A percentile compares a stretch with the other conserved stretches of the same genome.
phyloP scores from a whole-genome alignment of 805 yeast species.

The Lipomyces orientalis region DNA sequence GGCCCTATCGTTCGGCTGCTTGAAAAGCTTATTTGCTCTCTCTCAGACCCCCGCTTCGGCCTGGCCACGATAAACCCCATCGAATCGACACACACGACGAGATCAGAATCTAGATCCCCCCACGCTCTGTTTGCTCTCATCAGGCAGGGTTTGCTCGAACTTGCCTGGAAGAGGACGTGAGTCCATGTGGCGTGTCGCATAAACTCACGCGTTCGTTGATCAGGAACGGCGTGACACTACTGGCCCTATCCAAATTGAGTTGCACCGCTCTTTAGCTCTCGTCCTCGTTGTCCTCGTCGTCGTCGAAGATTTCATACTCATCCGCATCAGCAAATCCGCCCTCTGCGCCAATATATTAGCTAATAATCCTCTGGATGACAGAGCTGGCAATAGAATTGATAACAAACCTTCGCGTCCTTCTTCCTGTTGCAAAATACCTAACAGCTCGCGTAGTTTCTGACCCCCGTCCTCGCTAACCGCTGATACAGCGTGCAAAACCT shows the following conservation, averaged over 20 bases:
- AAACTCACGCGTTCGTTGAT: neutral
- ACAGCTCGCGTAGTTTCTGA: constrained; percentile 23
- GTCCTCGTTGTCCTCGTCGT: constrained; percentile 24
- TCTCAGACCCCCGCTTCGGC: neutral
- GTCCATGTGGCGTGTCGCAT: neutral
- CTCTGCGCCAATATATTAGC: constrained; percentile 10
- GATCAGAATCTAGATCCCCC: too few relatives aligned
- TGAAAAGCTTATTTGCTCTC: neutral
- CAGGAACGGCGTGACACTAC: constrained; percentile 1
- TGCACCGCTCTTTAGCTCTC: neutral
- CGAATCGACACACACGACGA: too few relatives aligned
- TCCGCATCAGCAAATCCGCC: constrained; percentile 7
- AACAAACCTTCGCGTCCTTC: constrained; percentile 18
- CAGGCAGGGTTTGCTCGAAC: too few relatives aligned
- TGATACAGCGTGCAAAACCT: constrained; percentile 19
- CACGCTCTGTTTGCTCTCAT: neutral
- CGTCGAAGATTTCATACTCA: constrained; percentile 35
- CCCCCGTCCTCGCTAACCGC: constrained; percentile 29
- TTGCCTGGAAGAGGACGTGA: neutral
- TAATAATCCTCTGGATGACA: neutral
- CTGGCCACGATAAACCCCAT: too few relatives aligned
- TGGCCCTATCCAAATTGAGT: neutral
- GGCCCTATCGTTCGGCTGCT: neutral
- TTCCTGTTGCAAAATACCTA: constrained; percentile 33
- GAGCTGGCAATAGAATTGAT: neutral